phyloP scores from a whole-genome alignment of 257 asterid species.

The Capsicum pubescens region DNA sequence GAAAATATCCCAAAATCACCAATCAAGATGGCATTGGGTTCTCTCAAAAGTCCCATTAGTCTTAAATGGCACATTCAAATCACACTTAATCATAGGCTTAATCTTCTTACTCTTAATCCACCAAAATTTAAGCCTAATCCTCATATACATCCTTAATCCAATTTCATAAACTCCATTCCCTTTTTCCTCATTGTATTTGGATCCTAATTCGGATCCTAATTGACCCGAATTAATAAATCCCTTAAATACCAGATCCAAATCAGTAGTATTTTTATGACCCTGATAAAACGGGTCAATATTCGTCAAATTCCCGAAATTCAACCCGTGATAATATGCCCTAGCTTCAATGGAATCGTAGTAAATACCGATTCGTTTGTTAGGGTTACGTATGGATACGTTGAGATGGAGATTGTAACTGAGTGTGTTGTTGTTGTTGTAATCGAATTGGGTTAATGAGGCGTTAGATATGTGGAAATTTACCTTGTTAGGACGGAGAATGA shows the following conservation, averaged over 20 bases:
- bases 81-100: constrained; percentile 77
- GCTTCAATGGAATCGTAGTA: constrained; percentile 85
- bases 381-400: constrained; percentile 72
- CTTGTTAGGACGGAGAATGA: constrained; percentile 76
- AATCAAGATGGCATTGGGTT: constrained; percentile 64
- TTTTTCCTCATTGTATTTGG: constrained; percentile 46
- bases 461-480: constrained; percentile 63
- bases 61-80: constrained; percentile 59
- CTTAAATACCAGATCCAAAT: constrained; percentile 44
- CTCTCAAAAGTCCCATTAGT: constrained; percentile 53
- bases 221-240: constrained; percentile 45
- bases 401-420: constrained; percentile 66
- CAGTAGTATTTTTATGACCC: constrained; percentile 57
- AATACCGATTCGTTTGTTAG: constrained; percentile 79
- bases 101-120: constrained; percentile 52
- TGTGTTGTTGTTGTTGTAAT: constrained; percentile 51
- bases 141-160: constrained; percentile 57
- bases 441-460: constrained; percentile 69
- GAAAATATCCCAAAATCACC: constrained; percentile 44
- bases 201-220: constrained; percentile 38
- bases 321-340: constrained; percentile 62
- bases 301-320: constrained; percentile 41
- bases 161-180: constrained; percentile 45
- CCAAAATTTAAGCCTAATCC: constrained; percentile 53
- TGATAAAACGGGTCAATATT: constrained; percentile 58